These are phyloP conservation scores for Mycena galericulata DNA, from an alignment of 768 basidiomycete species.

Conservation along the genomic window DNA sequence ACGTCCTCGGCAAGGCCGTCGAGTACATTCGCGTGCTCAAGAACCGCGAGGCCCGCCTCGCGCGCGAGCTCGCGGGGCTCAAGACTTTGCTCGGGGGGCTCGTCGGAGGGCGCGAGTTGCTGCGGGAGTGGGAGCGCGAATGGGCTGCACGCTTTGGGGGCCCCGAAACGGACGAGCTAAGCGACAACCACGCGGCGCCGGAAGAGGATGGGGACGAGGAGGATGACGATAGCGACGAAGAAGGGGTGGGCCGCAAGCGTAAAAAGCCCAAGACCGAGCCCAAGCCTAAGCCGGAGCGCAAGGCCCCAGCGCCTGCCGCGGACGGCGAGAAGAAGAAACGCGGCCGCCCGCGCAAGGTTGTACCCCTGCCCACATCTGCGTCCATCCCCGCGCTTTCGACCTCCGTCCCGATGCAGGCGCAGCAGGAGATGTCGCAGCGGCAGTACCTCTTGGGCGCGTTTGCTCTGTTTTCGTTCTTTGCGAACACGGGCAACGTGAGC, in stretches of 20 bases:
- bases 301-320: conserved; percentile 40
- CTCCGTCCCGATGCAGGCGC: conserved; percentile 32
- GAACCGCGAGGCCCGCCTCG: conserved; percentile 77
- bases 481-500: conserved; percentile 69
- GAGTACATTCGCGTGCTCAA: conserved; percentile 94
- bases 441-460: conserved; percentile 88
- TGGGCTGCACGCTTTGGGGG: conserved; percentile 84
- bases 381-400: conserved; percentile 41
- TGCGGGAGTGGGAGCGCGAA: conserved; percentile 81
- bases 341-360: conserved; percentile 82
- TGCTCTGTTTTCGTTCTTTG: conserved; percentile 89
- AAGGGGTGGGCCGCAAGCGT: conserved; percentile 61
- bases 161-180: conserved; percentile 76
- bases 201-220: conserved; percentile 70
- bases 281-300: conserved; percentile 62
- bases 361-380: conserved; percentile 56
- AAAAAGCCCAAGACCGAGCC: conserved; percentile 71
- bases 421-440: conserved; percentile 46
- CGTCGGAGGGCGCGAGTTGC: conserved; percentile 78
- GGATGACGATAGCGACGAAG: conserved; percentile 64
- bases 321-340: conserved; percentile 82
- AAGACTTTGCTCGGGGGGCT: conserved; percentile 76
- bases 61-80: conserved; percentile 80
- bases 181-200: conserved; percentile 63
- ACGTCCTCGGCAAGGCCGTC: conserved; percentile 89